These are phyloP conservation scores for Exophiala viscosa DNA, from an alignment of 2,329 filamentous ascomycete species.

Conservation along the genomic window DNA sequence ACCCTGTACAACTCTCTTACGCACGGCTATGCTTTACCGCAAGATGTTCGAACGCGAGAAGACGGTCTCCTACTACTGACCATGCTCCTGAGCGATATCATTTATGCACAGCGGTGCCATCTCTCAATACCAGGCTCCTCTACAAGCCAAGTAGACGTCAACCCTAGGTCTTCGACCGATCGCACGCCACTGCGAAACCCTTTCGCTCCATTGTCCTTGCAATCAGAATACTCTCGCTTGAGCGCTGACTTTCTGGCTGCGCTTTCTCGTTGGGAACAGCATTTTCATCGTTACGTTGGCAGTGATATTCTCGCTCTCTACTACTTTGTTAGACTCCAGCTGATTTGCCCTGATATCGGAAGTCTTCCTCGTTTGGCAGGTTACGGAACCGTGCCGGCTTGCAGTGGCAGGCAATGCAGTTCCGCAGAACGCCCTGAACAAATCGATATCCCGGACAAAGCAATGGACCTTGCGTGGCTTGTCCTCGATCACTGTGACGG, in stretches of 20 bases:
- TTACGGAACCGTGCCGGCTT: not conserved
- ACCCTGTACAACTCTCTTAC: conserved; percentile 8
- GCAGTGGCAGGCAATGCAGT: not conserved
- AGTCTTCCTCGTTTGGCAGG: conserved; percentile 5
- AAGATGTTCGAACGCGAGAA: conserved; percentile 6
- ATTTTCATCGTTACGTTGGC: conserved; percentile 6
- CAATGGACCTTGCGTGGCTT: conserved; percentile 10
- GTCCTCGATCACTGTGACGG: conserved; percentile 8
- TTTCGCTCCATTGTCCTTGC: conserved; percentile 2
- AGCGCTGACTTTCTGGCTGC: conserved; percentile 3
- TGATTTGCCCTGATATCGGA: conserved; percentile 6
- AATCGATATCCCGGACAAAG: conserved; percentile 6
- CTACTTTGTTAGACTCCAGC: conserved; percentile 7
- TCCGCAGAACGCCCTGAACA: not conserved
- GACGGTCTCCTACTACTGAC: conserved; percentile 8
- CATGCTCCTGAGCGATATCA: conserved; percentile 7
- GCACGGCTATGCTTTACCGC: conserved; percentile 6
- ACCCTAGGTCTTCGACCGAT: not conserved
- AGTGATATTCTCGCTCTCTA: conserved; percentile 9
- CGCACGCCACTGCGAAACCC: conserved; percentile 1
- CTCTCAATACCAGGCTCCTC: not conserved
- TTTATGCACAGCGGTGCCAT: conserved; percentile 7
- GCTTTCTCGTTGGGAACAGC: conserved; percentile 4
- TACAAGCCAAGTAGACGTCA: not conserved
- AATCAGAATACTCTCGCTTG: conserved; percentile 2